Conservation (phyloP, 2,329 filamentous ascomycete species). For the Fulvia fulva region DNA sequence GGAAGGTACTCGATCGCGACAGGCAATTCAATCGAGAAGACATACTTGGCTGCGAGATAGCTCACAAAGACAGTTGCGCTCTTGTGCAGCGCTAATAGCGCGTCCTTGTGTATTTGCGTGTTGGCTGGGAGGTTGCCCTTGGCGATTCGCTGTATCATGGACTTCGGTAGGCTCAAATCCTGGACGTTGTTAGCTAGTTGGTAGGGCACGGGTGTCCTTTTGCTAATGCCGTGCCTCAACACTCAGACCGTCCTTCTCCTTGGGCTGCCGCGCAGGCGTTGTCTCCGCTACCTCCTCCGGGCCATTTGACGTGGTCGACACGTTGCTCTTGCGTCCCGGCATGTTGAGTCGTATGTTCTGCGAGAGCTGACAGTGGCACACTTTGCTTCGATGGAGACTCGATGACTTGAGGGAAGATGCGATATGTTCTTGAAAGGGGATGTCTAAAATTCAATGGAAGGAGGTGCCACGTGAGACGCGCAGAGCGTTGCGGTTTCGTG, state of each 20-base stretch:
- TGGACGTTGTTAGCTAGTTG: not conserved
- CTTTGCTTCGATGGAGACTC: not conserved
- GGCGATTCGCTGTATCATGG: conserved; percentile 73
- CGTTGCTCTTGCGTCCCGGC: conserved; percentile 48
- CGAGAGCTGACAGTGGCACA: not conserved
- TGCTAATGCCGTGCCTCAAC: conserved; percentile 38
- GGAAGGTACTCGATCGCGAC: not conserved
- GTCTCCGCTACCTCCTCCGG: conserved; percentile 34
- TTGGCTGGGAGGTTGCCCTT: conserved; percentile 77
- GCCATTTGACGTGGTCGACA: conserved; percentile 38
- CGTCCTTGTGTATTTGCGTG: conserved; percentile 79
- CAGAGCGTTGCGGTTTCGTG: not conserved
- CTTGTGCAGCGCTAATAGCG: conserved; percentile 73
- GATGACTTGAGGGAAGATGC: not conserved
- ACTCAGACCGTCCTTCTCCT: conserved; percentile 39
- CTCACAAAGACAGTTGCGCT: conserved; percentile 81
- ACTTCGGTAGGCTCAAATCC: conserved; percentile 60
- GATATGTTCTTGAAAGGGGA: not conserved
- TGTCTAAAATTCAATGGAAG: not conserved
- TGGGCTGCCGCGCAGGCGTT: conserved; percentile 24
- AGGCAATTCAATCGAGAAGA: conserved; percentile 16
- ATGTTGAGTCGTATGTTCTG: conserved; percentile 27
- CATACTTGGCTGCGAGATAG: conserved; percentile 71
- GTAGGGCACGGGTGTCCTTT: not conserved
- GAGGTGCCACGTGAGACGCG: conserved; percentile 6